These are phyloP conservation scores for Margaritispora aquatica DNA, from an alignment of 495 filamentous ascomycete genomes.

Conservation along the genomic window DNA sequence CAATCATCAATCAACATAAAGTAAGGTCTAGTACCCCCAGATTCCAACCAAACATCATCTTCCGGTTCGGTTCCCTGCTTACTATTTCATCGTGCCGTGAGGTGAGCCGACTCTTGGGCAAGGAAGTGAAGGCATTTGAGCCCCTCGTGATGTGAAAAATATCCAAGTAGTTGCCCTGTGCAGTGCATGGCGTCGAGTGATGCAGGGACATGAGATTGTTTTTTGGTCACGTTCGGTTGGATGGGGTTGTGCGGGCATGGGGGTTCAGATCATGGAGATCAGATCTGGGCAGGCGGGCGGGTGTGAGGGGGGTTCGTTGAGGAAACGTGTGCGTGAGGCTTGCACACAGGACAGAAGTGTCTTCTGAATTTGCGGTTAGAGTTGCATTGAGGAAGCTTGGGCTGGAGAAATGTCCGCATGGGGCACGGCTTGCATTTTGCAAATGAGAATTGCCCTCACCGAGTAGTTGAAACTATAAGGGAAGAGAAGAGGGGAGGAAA, in stretches of 20 bases:
- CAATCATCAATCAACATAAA: background rate
- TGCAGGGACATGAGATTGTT: slow-evolving; percentile 14
- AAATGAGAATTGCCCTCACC: slow-evolving; percentile 8
- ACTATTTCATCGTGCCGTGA: background rate
- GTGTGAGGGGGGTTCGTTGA: too few relatives aligned
- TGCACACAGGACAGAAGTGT: too few relatives aligned
- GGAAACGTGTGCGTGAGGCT: too few relatives aligned
- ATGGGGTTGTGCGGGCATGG: too few relatives aligned
- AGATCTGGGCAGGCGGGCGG: background rate
- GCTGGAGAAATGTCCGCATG: background rate
- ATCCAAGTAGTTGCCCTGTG: background rate
- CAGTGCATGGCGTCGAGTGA: background rate
- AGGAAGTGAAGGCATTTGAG: background rate
- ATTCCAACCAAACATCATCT: too few relatives aligned
- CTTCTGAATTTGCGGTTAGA: too few relatives aligned
- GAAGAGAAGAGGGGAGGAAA: too few relatives aligned
- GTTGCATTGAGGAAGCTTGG: background rate
- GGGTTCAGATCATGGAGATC: slow-evolving; percentile 15
- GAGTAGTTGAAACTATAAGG: slow-evolving; percentile 10
- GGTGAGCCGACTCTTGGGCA: too few relatives aligned
- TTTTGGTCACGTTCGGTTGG: slow-evolving; percentile 2
- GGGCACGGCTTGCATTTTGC: background rate
- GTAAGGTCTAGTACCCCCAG: background rate
- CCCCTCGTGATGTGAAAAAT: background rate
- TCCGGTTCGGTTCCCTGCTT: too few relatives aligned